These are phyloP conservation scores for Phyllosticta capitalensis DNA, from an alignment of 2,329 filamentous ascomycete species.

Conservation along the genomic window DNA sequence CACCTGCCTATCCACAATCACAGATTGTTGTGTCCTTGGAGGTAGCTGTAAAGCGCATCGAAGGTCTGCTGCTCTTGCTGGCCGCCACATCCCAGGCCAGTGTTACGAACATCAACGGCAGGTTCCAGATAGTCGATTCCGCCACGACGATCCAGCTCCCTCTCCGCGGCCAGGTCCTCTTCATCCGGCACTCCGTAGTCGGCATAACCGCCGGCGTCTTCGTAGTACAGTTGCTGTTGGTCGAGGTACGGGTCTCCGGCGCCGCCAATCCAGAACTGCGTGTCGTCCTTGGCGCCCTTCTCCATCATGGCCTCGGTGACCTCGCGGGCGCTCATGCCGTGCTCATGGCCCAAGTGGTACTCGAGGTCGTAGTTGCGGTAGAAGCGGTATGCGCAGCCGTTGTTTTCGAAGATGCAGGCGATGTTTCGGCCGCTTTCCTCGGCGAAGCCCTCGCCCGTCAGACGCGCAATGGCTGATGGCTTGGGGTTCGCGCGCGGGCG, in stretches of 20 bases:
- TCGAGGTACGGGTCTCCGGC: conserved; percentile 13
- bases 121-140: conserved; percentile 1
- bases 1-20: too few species aligned
- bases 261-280: conserved; percentile 38
- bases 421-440: conserved; percentile 41
- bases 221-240: conserved; percentile 7
- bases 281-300: conserved; percentile 31
- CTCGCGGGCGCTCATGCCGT: conserved; percentile 26
- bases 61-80: not conserved
- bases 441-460: conserved; percentile 49
- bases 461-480: conserved; percentile 31
- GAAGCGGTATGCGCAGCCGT: conserved; percentile 29
- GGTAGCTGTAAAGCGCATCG: not conserved
- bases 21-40: too few species aligned
- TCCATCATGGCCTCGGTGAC: conserved; percentile 31
- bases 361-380: conserved; percentile 49
- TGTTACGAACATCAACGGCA: not conserved
- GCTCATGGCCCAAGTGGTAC: conserved; percentile 42
- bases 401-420: conserved; percentile 39
- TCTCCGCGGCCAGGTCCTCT: conserved; percentile 2
- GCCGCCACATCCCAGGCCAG: not conserved
- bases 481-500: conserved; percentile 13
- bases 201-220: not conserved
- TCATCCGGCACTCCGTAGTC: not conserved
- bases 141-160: conserved; percentile 6